phyloP scores from a whole-genome alignment of 1,139 yeast genomes.

The Nakaseomyces bracarensis region DNA sequence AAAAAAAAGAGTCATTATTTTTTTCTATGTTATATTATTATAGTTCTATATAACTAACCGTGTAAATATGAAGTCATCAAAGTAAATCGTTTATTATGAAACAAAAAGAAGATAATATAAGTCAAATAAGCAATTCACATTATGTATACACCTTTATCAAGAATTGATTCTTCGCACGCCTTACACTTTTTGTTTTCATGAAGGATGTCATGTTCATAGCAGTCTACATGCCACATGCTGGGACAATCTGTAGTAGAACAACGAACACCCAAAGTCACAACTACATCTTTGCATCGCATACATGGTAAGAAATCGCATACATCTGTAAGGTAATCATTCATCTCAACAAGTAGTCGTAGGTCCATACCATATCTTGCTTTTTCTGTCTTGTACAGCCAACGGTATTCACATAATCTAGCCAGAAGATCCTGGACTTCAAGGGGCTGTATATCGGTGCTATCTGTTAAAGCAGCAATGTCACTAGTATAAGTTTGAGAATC shows the following conservation, averaged over 20 bases:
- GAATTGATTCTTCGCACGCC: slow-evolving; percentile 17
- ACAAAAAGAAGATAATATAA: neutral
- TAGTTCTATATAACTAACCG: neutral
- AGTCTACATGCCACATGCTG: slow-evolving; percentile 27
- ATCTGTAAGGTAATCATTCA: slow-evolving; percentile 21
- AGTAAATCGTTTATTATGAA: neutral
- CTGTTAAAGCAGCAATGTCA: slow-evolving; percentile 19
- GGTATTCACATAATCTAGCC: slow-evolving; percentile 18
- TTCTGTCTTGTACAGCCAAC: slow-evolving; percentile 26
- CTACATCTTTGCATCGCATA: slow-evolving; percentile 16
- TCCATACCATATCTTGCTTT: slow-evolving; percentile 26
- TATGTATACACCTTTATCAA: slow-evolving; percentile 23
- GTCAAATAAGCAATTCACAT: slow-evolving; percentile 8
- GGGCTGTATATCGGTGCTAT: slow-evolving; percentile 17
- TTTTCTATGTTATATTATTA: neutral
- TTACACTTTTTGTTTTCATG: slow-evolving; percentile 23
- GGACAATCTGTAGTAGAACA: slow-evolving; percentile 15
- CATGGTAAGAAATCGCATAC: slow-evolving; percentile 18
- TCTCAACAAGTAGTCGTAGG: slow-evolving; percentile 21
- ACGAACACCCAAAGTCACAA: slow-evolving; percentile 24
- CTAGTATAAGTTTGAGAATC: slow-evolving; percentile 16
- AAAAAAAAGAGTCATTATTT: slow-evolving; percentile 1
- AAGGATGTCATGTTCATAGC: slow-evolving; percentile 25
- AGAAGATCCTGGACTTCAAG: slow-evolving; percentile 21
- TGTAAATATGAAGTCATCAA: slow-evolving; percentile 11